phyloP scores from a whole-genome alignment of 371 early-diverging fungal genomes.

The Caulochytrium protostelioides region DNA sequence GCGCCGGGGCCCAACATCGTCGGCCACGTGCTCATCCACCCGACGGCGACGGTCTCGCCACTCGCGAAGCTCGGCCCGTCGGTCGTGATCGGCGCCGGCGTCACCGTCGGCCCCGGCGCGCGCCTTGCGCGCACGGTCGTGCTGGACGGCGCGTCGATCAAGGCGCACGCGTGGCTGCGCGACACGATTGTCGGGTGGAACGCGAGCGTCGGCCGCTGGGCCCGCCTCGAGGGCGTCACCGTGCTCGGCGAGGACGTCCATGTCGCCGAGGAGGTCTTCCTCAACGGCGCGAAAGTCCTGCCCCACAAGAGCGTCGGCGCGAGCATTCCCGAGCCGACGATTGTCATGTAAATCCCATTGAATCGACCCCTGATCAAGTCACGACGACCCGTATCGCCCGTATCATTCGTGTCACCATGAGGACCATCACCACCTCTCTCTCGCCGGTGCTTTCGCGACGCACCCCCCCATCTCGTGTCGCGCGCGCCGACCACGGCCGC shows the following conservation, averaged over 20 bases:
- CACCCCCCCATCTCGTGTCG: no score
- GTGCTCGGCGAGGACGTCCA: slow-evolving; percentile 90
- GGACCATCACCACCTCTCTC: no score
- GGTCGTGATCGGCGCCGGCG: slow-evolving; percentile 83
- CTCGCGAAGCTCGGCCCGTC: slow-evolving; percentile 91
- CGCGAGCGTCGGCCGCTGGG: slow-evolving; percentile 78
- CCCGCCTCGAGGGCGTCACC: slow-evolving; percentile 78
- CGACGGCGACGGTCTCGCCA: slow-evolving; percentile 60
- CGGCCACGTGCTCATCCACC: slow-evolving; percentile 60
- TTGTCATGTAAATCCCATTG: slow-evolving; percentile 96
- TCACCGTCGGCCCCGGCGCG: slow-evolving; percentile 85
- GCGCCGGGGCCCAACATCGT: slow-evolving; percentile 9
- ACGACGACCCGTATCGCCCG: no score
- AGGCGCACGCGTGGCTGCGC: slow-evolving; percentile 76
- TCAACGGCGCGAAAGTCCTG: slow-evolving; percentile 80
- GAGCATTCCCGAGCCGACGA: slow-evolving; percentile 77
- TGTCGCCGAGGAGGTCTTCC: slow-evolving; percentile 70
- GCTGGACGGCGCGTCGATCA: slow-evolving; percentile 65
- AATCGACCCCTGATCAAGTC: no score
- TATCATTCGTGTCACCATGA: no score
- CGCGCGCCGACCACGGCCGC: no score
- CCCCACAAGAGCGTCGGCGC: slow-evolving; percentile 61
- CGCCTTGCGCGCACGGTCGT: slow-evolving; percentile 73
- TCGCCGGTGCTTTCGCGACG: no score
- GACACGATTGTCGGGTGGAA: slow-evolving; percentile 93